Conservation (phyloP, 495 filamentous ascomycete genomes). For the Letharia columbiana region DNA sequence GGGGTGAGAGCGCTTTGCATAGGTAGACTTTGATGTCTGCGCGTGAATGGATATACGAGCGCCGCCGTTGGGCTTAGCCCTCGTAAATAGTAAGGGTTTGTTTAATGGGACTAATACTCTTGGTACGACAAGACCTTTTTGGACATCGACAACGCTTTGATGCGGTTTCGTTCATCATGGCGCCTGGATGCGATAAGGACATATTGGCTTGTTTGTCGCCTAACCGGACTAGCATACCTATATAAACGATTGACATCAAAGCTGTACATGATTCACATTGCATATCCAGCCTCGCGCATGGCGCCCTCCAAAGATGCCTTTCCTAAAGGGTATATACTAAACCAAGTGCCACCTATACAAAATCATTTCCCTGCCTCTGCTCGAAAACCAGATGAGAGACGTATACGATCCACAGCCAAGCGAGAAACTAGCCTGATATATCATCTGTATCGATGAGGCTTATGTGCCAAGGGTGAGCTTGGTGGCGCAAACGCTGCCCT, state of each 20-base stretch:
- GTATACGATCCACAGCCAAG: background rate
- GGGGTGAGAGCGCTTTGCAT: too few species aligned
- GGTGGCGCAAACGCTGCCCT: constrained; percentile 37
- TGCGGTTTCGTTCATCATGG: background rate
- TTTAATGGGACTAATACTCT: background rate
- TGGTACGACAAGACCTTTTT: too few species aligned
- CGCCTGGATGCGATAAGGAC: background rate
- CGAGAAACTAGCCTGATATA: background rate
- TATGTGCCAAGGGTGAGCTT: constrained; percentile 57
- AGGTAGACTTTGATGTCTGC: too few species aligned
- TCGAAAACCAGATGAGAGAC: background rate
- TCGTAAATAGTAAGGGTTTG: too few species aligned
- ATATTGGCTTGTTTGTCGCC: background rate
- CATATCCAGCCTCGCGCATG: background rate
- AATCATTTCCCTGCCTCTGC: background rate
- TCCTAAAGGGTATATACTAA: background rate
- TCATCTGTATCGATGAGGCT: constrained; percentile 47
- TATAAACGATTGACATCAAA: background rate
- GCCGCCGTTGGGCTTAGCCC: too few species aligned
- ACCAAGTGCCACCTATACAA: background rate
- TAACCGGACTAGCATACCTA: background rate
- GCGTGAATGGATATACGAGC: too few species aligned
- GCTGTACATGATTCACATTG: background rate
- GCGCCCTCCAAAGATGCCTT: background rate
- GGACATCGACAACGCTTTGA: background rate